Base-by-base conservation (phyloP, 495 filamentous ascomycete species). In the Cryomyces minteri region DNA sequence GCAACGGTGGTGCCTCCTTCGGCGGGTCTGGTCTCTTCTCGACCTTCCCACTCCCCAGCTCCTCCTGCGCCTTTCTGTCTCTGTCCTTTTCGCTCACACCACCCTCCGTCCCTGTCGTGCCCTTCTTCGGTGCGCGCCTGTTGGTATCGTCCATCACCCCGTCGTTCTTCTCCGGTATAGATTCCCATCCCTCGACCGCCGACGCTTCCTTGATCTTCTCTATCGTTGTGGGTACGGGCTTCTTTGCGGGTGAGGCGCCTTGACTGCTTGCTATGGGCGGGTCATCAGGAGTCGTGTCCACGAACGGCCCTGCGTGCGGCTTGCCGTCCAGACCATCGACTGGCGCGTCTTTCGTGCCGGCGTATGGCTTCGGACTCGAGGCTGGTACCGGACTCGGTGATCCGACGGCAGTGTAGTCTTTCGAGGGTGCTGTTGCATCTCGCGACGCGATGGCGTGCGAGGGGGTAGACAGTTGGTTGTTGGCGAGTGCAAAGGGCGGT, bases 321-420 rank as follows among this genome's bases (percentile, higher is more conserved):
- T 86, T 88, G 29, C 90, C 90, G 70, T 98, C 90, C 51, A 85
- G 82, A 32, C 90, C 92, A 59, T 98, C 90, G 5, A 96, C 82
- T 1, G 92, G 90, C 50, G 84, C 84, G 67, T 90, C 78, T 64
- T 83, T 85, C 48, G 84, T 87, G 41, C 82, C 84, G 50, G 68
- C 48, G 5, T 64, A 67, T 43, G 53, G 42, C 45, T 62, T 58
- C 28, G 60, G 60, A 34, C 48, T 65, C 64, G 42, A 53, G 50
- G 51, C 61, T 61, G 50, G 28, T n/a, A 50, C 18, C 8, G 44
- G 28, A 18, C 48, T 43, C 48, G 48, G 42, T 48, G 45, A 52
- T 40, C 18, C 18, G 18, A 31, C 45, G 48, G 25, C 4, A 10
- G 30, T 29, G 31, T 31, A 5, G 28, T 36, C 39, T 39, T 6